phyloP scores from a whole-genome alignment of 176 grass and related monocot species.

The Avena sativa region DNA sequence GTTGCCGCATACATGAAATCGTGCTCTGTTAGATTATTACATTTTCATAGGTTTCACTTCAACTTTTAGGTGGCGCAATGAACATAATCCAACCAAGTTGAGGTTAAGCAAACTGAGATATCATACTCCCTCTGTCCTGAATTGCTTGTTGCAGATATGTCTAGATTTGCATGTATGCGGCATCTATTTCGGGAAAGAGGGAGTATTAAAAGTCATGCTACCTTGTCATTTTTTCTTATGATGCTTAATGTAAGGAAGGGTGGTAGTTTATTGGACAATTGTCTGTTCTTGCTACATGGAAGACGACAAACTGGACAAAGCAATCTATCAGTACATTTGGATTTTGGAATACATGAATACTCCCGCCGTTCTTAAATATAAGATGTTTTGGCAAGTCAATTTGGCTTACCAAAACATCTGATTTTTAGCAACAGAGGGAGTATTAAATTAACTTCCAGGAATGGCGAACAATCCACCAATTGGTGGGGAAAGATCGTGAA shows the following conservation, averaged over 20 bases:
- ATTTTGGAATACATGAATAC: neutral
- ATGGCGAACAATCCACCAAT: neutral
- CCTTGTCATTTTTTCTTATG: constrained; percentile 1
- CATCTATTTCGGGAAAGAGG: too few species aligned
- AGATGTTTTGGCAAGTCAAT: too few species aligned
- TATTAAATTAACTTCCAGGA: neutral
- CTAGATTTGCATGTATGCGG: too few species aligned
- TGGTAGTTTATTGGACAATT: neutral
- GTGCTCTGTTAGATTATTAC: neutral
- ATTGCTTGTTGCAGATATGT: too few species aligned
- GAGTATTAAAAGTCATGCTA: neutral
- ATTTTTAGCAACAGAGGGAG: too few species aligned
- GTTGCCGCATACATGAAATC: too few species aligned
- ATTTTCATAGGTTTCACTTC: constrained; percentile 6
- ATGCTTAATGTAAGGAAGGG: neutral
- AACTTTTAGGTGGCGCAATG: neutral
- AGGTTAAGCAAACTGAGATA: neutral
- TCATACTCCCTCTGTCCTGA: neutral
- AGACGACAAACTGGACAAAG: neutral
- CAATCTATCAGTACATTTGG: neutral
- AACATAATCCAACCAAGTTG: constrained; percentile 1
- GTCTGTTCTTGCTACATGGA: neutral
- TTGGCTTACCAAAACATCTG: too few species aligned
- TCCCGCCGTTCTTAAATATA: too few species aligned
- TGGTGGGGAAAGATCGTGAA: neutral